Evolutionary conservation across 352 stramenopile species (phyloP).

Genomic region (Aphanomyces invadans): DNA sequence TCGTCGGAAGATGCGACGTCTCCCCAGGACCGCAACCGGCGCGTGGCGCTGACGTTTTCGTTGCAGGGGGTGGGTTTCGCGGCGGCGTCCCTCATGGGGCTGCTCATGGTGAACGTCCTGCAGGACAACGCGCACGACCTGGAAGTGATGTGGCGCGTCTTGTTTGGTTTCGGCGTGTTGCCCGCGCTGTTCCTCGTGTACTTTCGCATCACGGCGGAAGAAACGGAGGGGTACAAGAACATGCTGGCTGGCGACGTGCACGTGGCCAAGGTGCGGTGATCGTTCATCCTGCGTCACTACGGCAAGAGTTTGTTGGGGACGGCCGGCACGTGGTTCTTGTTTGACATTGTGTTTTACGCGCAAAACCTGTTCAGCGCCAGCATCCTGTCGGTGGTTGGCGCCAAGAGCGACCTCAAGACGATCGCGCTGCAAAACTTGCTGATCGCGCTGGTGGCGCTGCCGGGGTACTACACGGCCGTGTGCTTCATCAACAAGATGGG

Average conservation of each 20-base stretch:
- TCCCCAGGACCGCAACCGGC: conserved; percentile 19
- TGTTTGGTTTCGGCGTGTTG: conserved; percentile 28
- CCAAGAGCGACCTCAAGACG: conserved; percentile 11
- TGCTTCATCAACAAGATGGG: conserved; percentile 33
- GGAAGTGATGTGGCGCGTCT: conserved; percentile 27
- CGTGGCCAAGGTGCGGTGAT: conserved; percentile 2
- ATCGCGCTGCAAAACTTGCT: conserved; percentile 28
- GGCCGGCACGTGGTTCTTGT: conserved; percentile 34
- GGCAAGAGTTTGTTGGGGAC: conserved; percentile 28
- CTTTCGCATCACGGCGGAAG: conserved; percentile 28
- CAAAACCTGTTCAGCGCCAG: conserved; percentile 30
- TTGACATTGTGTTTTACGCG: conserved; percentile 40
- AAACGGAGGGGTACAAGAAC: conserved; percentile 25
- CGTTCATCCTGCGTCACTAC: conserved; percentile 28
- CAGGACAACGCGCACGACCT: conserved; percentile 5
- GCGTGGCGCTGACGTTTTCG: conserved; percentile 28
- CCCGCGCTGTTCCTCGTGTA: conserved; percentile 25
- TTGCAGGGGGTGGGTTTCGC: conserved; percentile 26
- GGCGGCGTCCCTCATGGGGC: conserved; percentile 15
- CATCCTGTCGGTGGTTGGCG: conserved; percentile 25
- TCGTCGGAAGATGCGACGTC: conserved; percentile 25
- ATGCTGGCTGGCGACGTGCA: conserved; percentile 17
- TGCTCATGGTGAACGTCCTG: conserved; percentile 23
- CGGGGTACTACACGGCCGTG: conserved; percentile 37
- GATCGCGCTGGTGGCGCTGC: conserved; percentile 30